A percentile compares a stretch with the other conserved stretches of the same genome.
Conservation (phyloP, 2,329 filamentous ascomycete species). For the Metarhizium brunneum region DNA sequence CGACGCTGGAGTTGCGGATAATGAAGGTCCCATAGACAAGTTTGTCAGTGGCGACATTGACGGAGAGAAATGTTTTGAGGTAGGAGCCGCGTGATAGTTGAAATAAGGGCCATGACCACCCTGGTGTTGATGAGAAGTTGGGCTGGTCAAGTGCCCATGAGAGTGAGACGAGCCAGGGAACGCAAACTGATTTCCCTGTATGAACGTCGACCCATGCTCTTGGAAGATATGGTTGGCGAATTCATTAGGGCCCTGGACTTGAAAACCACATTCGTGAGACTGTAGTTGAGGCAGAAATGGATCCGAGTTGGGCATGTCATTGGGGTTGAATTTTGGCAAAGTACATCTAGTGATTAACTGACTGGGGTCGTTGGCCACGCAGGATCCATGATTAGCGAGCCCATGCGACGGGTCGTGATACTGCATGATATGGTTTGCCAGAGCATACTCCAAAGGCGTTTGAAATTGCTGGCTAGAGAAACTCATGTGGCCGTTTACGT, state of each 20-base stretch:
- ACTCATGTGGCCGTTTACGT: slow-evolving; percentile 3
- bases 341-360: slow-evolving; percentile 17
- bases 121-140: slow-evolving; percentile 1
- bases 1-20: slow-evolving; percentile 11
- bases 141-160: not conserved
- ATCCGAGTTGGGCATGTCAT: slow-evolving; percentile 8
- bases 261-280: slow-evolving; percentile 18
- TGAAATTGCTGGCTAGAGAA: slow-evolving; percentile 11
- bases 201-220: slow-evolving; percentile 13
- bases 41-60: slow-evolving; percentile 15
- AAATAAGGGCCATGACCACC: slow-evolving; percentile 1
- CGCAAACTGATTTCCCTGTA: slow-evolving; percentile 8
- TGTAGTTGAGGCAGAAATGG: slow-evolving; percentile 10
- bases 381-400: slow-evolving; percentile 14
- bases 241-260: slow-evolving; percentile 15
- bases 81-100: not conserved
- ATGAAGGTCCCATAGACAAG: slow-evolving; percentile 13
- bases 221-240: slow-evolving; percentile 21
- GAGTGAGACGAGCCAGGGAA: slow-evolving; percentile 1
- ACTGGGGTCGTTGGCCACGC: slow-evolving; percentile 18
- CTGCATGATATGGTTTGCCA: slow-evolving; percentile 20
- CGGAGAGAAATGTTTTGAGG: slow-evolving; percentile 11
- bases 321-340: slow-evolving; percentile 13
- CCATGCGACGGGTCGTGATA: slow-evolving; percentile 18
- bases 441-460: slow-evolving; percentile 13